Percentiles rank a stretch among this genome's conserved stretches.
phyloP scores from a whole-genome alignment of 495 filamentous ascomycete genomes.

The Platismatia glauca region DNA sequence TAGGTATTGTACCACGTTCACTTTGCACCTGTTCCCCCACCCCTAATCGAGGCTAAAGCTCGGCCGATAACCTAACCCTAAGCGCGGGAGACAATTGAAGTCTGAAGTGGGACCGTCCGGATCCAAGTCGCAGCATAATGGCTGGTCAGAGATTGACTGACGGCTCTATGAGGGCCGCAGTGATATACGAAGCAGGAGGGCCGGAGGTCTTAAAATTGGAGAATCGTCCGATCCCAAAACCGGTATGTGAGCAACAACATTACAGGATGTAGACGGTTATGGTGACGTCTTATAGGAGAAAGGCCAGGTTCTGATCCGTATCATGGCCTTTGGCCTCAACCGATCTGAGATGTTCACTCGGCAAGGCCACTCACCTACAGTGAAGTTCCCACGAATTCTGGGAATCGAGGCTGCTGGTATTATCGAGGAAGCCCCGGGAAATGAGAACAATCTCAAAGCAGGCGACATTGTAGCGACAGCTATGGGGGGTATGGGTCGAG shows the following conservation, averaged over 20 bases:
- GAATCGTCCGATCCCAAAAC: background rate
- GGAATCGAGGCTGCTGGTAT: background rate
- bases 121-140: background rate
- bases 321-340: background rate
- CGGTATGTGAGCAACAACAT: background rate
- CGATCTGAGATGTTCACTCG: background rate
- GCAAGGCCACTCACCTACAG: background rate
- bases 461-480: background rate
- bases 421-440: background rate
- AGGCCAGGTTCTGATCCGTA: background rate
- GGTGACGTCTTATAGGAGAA: background rate
- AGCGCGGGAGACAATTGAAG: too few relatives aligned
- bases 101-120: too few relatives aligned
- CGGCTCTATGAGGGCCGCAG: background rate
- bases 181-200: background rate
- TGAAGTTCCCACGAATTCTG: background rate
- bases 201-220: background rate
- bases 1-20: too few relatives aligned
- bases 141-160: background rate
- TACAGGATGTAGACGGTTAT: background rate
- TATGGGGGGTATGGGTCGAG: background rate
- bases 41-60: too few relatives aligned
- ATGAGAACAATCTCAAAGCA: background rate
- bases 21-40: too few relatives aligned
- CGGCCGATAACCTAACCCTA: too few relatives aligned